A percentile compares a stretch with the other conserved stretches of the same genome.
Evolutionary conservation across 2,329 filamentous ascomycete genomes (phyloP).

Genomic region (Alternaria dauci): DNA sequence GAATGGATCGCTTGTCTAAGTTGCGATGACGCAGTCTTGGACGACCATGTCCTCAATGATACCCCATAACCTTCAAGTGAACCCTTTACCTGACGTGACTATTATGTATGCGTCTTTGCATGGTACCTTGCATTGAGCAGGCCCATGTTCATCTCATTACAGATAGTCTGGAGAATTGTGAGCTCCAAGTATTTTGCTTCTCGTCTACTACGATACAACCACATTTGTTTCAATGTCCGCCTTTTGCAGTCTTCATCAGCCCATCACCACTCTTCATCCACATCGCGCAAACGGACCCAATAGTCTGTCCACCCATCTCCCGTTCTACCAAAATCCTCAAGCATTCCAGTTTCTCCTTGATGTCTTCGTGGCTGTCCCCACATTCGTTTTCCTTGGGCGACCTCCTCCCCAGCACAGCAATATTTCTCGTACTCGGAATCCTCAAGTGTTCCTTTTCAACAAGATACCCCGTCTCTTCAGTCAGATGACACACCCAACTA

Average conservation of each 20-base stretch:
- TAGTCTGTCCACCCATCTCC: slow-evolving; percentile 54
- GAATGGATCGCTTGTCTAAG: slow-evolving; percentile 44
- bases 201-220: not conserved
- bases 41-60: slow-evolving; percentile 48
- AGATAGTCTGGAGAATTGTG: not conserved
- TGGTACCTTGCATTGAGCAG: not conserved
- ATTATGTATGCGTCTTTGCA: not conserved
- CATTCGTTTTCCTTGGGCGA: slow-evolving; percentile 61
- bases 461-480: slow-evolving; percentile 74
- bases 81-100: not conserved
- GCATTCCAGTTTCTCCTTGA: not conserved
- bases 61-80: slow-evolving; percentile 47
- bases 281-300: slow-evolving; percentile 55
- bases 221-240: slow-evolving; percentile 47
- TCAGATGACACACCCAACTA: slow-evolving; percentile 76
- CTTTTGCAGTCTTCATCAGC: slow-evolving; percentile 55
- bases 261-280: slow-evolving; percentile 63
- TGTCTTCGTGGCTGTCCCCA: slow-evolving; percentile 39
- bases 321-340: slow-evolving; percentile 67
- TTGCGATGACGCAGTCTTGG: slow-evolving; percentile 33
- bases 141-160: not conserved
- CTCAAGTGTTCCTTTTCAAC: slow-evolving; percentile 85
- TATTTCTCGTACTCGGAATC: slow-evolving; percentile 92
- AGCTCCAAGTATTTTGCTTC: not conserved
- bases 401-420: slow-evolving; percentile 75